Evolutionary conservation across 1,139 yeast species (phyloP).

Genomic region (Yamadazyma jaroonii): DNA sequence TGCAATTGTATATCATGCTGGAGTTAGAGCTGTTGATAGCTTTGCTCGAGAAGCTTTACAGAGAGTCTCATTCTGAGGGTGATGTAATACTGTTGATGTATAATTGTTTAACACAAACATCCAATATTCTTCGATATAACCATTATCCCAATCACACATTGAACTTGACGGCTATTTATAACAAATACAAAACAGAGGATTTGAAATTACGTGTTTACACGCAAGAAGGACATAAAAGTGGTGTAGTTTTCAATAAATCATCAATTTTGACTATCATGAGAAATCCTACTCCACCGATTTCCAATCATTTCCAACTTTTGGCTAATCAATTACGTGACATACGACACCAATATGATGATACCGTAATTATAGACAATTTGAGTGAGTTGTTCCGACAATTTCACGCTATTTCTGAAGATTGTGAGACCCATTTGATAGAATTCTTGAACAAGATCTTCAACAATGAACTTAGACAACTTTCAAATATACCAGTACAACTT

Average conservation of each 20-base stretch:
- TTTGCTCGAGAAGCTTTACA: no score
- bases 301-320: conserved; percentile 1
- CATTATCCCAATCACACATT: no score
- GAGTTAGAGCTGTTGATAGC: no score
- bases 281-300: not conserved
- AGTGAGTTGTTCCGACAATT: conserved; percentile 1
- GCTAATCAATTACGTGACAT: not conserved
- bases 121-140: no score
- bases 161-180: not conserved
- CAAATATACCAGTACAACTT: conserved; percentile 12
- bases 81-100: conserved; percentile 5
- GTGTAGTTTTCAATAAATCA: not conserved
- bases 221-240: no score
- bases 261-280: not conserved
- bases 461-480: conserved; percentile 14
- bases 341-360: not conserved
- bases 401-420: not conserved
- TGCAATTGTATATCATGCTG: no score
- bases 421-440: conserved; percentile 4
- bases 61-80: not conserved
- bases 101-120: not conserved
- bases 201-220: no score
- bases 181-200: conserved; percentile 8
- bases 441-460: conserved; percentile 12
- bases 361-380: conserved; percentile 1